Conservation (phyloP, 2,329 filamentous ascomycete genomes). For the Sporothrix luriei region DNA sequence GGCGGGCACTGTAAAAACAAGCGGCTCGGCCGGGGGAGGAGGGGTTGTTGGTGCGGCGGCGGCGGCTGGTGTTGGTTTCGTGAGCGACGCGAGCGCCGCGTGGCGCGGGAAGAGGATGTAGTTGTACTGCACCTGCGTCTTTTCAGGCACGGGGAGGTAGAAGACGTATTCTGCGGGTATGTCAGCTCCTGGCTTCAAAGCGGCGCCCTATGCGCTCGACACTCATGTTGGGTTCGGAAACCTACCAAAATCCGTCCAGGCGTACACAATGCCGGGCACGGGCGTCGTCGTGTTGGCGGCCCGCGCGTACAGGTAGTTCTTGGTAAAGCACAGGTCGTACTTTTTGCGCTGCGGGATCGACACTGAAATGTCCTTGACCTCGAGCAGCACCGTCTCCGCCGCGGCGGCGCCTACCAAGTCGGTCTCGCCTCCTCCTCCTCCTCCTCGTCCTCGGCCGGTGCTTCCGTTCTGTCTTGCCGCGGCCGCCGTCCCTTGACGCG, state of each 20-base stretch:
- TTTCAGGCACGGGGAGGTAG: conserved; percentile 66
- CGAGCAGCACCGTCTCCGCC: conserved; percentile 58
- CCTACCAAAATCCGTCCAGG: conserved; percentile 65
- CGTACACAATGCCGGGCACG: conserved; percentile 57
- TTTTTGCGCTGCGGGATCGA: conserved; percentile 69
- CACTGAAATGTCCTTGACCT: conserved; percentile 68
- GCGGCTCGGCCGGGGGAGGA: conserved; percentile 52
- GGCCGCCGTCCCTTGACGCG: conserved; percentile 21
- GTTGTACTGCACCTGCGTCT: conserved; percentile 66
- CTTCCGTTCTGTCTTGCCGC: conserved; percentile 7
- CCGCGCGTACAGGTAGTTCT: conserved; percentile 61
- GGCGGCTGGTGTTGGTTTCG: conserved; percentile 38
- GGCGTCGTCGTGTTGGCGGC: conserved; percentile 55
- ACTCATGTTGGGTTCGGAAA: neutral
- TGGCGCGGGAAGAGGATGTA: conserved; percentile 64
- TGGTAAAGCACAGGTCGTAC: conserved; percentile 65
- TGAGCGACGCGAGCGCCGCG: conserved; percentile 50
- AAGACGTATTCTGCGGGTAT: conserved; percentile 58
- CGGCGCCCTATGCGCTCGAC: too few relatives aligned
- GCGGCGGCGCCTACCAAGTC: conserved; percentile 39
- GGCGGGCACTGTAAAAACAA: conserved; percentile 66
- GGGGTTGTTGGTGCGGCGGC: neutral
- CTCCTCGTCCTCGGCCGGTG: conserved; percentile 23
- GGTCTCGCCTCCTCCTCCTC: neutral
- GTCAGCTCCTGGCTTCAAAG: neutral